These are phyloP conservation scores for Alternaria brassicicola DNA, from an alignment of 2,329 filamentous ascomycete genomes.

Conservation along the genomic window DNA sequence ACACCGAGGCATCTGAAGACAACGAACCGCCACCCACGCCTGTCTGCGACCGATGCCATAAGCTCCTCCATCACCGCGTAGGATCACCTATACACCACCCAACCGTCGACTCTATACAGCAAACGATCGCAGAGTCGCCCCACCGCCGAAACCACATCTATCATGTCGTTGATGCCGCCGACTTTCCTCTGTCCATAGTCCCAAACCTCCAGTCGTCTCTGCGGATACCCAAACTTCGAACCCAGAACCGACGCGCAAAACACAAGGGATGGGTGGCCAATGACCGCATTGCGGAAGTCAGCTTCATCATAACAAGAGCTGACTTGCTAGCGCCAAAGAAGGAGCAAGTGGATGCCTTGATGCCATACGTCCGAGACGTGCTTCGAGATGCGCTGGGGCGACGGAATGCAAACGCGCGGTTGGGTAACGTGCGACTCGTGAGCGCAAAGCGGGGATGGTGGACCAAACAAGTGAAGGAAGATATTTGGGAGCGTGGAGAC, in stretches of 20 bases:
- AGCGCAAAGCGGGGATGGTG: slow-evolving; percentile 89
- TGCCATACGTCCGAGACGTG: slow-evolving; percentile 82
- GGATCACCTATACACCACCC: slow-evolving; percentile 80
- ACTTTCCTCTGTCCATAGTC: slow-evolving; percentile 93
- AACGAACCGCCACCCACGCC: slow-evolving; percentile 52
- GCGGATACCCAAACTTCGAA: slow-evolving; percentile 73
- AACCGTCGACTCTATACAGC: slow-evolving; percentile 76
- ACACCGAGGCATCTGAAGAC: slow-evolving; percentile 18
- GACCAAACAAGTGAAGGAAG: slow-evolving; percentile 83
- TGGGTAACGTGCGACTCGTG: slow-evolving; percentile 86
- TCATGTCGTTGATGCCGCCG: slow-evolving; percentile 91
- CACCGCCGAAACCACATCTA: slow-evolving; percentile 94
- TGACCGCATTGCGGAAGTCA: slow-evolving; percentile 73
- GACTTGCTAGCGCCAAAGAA: slow-evolving; percentile 86
- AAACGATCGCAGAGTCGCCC: slow-evolving; percentile 86
- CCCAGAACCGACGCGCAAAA: slow-evolving; percentile 78
- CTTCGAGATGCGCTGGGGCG: slow-evolving; percentile 77
- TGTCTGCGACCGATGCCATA: slow-evolving; percentile 87
- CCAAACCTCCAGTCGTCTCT: slow-evolving; percentile 75
- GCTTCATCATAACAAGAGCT: slow-evolving; percentile 87
- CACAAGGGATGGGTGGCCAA: slow-evolving; percentile 69
- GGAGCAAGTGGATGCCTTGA: slow-evolving; percentile 80
- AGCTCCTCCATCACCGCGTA: slow-evolving; percentile 74
- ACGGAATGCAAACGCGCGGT: slow-evolving; percentile 70
- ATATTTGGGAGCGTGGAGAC: slow-evolving; percentile 82